Conservation (phyloP, 1,139 yeast species). For the Yamadazyma friedrichii region DNA sequence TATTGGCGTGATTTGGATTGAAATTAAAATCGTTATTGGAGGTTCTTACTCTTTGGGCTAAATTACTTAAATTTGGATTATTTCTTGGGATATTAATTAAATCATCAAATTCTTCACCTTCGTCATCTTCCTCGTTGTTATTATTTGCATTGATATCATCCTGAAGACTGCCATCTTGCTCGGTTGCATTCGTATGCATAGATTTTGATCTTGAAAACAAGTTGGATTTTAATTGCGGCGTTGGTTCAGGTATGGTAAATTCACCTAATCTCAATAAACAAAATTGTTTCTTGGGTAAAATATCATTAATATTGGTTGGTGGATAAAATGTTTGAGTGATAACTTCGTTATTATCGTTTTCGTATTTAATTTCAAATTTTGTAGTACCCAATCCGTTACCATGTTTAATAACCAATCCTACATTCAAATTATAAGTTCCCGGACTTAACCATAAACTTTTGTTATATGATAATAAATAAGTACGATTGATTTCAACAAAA, state of each 20-base stretch:
- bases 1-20: neutral
- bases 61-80: slow-evolving; percentile 3
- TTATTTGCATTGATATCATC: neutral
- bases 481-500: slow-evolving; percentile 46
- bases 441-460: slow-evolving; percentile 49
- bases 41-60: slow-evolving; percentile 4
- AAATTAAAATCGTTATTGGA: slow-evolving; percentile 5
- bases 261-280: slow-evolving; percentile 54
- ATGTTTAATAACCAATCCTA: slow-evolving; percentile 52
- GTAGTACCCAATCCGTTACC: slow-evolving; percentile 62
- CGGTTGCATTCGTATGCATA: neutral
- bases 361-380: slow-evolving; percentile 45
- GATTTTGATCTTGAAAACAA: neutral
- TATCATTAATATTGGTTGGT: slow-evolving; percentile 56
- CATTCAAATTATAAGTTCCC: slow-evolving; percentile 50
- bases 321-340: slow-evolving; percentile 47
- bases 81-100: slow-evolving; percentile 3
- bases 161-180: neutral
- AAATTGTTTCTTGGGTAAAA: slow-evolving; percentile 53
- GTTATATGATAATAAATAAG: slow-evolving; percentile 49
- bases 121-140: neutral
- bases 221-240: neutral
- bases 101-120: slow-evolving; percentile 2
- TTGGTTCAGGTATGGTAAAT: slow-evolving; percentile 28
- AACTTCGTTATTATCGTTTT: slow-evolving; percentile 20